A percentile compares a stretch with the other conserved stretches of the same genome.
Evolutionary conservation across 1,284 basidiomycete genomes (phyloP).

Genomic region (Afroboletus lepidellus): DNA sequence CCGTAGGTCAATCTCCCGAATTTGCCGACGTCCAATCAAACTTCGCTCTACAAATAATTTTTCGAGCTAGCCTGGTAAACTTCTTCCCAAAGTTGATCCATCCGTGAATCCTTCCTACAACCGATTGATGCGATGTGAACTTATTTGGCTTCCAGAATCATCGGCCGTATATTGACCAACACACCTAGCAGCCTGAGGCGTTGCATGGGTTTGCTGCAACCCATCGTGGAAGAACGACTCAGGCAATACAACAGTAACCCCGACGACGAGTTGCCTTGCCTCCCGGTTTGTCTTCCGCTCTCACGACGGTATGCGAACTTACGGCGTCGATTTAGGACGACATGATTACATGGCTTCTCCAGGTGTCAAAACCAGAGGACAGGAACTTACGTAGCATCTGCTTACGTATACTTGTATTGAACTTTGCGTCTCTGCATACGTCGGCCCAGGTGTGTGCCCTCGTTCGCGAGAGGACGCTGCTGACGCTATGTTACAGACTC

Average conservation of each 20-base stretch:
- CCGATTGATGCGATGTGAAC: slow-evolving; percentile 17
- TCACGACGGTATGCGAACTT: slow-evolving; percentile 8
- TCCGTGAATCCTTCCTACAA: slow-evolving; percentile 23
- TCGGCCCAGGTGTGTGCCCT: slow-evolving; percentile 36
- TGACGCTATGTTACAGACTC: slow-evolving; percentile 26
- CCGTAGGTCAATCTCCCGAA: slow-evolving; percentile 28
- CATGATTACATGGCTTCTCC: slow-evolving; percentile 47
- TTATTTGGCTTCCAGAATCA: slow-evolving; percentile 24
- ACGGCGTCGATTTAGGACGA: slow-evolving; percentile 37
- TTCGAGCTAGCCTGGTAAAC: slow-evolving; percentile 33
- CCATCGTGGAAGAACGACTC: slow-evolving; percentile 35
- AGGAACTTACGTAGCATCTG: slow-evolving; percentile 34
- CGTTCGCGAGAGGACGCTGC: neutral
- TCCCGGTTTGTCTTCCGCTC: slow-evolving; percentile 27
- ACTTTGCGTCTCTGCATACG: slow-evolving; percentile 45
- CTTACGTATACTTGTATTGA: slow-evolving; percentile 42
- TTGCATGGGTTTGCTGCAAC: slow-evolving; percentile 32
- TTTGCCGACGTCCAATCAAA: slow-evolving; percentile 35
- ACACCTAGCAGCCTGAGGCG: slow-evolving; percentile 32
- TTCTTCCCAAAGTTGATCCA: slow-evolving; percentile 35
- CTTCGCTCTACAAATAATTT: slow-evolving; percentile 35
- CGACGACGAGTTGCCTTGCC: slow-evolving; percentile 9
- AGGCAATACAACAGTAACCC: slow-evolving; percentile 16
- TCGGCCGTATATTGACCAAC: slow-evolving; percentile 35
- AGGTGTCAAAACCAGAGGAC: slow-evolving; percentile 34